Conservation (phyloP, 148 eudicot genomes). For the Pharnaceum exiguum region DNA sequence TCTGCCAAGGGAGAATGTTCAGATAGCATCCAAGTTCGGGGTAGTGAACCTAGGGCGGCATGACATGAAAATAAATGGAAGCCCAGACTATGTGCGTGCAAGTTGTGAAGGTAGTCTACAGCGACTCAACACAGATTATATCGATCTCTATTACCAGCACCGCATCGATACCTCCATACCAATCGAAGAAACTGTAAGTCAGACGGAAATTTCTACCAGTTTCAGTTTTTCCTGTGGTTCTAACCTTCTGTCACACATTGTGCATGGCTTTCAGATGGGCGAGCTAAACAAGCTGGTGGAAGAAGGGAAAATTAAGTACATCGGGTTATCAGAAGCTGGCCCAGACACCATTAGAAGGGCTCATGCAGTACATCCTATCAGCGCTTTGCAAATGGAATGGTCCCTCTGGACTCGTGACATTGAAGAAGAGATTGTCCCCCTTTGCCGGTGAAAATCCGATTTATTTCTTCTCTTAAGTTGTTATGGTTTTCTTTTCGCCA, state of each 20-base stretch:
- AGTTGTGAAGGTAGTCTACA: constrained; percentile 54
- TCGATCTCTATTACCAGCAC: constrained; percentile 53
- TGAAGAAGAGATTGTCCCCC: constrained; percentile 52
- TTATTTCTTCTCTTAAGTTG: not conserved
- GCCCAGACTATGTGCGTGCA: constrained; percentile 33
- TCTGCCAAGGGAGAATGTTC: constrained; percentile 59
- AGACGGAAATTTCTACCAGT: not conserved
- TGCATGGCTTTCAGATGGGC: constrained; percentile 37
- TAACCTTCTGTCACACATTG: not conserved
- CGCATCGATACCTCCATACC: constrained; percentile 49
- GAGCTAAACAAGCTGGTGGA: constrained; percentile 69
- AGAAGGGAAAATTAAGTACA: constrained; percentile 69
- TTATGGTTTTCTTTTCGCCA: not conserved
- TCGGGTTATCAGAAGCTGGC: constrained; percentile 67
- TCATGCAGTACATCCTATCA: constrained; percentile 62
- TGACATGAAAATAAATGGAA: constrained; percentile 33
- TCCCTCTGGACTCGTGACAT: constrained; percentile 64
- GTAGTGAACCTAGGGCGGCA: constrained; percentile 22
- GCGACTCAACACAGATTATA: constrained; percentile 45
- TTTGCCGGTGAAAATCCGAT: constrained; percentile 74
- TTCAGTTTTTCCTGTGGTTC: not conserved
- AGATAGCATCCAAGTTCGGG: constrained; percentile 76
- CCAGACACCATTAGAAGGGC: constrained; percentile 60
- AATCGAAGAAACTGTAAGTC: constrained; percentile 56
- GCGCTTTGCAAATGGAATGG: constrained; percentile 63